phyloP scores from a whole-genome alignment of 2,329 filamentous ascomycete species.

The Ophiostoma ulmi region DNA sequence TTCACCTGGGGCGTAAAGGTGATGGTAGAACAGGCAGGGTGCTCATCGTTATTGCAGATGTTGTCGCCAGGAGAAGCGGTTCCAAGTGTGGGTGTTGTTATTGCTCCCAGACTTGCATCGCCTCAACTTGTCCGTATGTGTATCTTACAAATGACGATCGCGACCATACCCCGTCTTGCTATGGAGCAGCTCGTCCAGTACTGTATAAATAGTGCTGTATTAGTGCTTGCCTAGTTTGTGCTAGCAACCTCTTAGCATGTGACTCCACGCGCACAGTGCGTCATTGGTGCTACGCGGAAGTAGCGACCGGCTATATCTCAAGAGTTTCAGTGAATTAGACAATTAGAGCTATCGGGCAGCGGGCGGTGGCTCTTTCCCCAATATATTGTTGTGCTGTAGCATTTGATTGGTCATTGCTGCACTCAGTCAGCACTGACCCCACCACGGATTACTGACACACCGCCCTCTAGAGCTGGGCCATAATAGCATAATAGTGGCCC shows the following conservation, averaged over 20 bases:
- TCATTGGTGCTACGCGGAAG: background rate
- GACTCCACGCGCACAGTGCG: conserved; percentile 9
- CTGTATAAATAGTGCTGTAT: background rate
- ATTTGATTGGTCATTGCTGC: background rate
- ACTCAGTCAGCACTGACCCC: background rate
- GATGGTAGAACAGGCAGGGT: background rate
- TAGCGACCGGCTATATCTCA: too few relatives aligned
- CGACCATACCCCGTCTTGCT: background rate
- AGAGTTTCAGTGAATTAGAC: background rate
- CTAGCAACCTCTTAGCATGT: conserved; percentile 7
- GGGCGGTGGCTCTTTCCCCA: conserved; percentile 2
- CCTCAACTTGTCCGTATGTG: background rate
- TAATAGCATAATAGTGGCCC: background rate
- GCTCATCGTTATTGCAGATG: background rate
- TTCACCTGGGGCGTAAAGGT: conserved; percentile 5
- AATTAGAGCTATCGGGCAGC: background rate
- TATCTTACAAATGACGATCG: background rate
- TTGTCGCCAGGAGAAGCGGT: background rate
- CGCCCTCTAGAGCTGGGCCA: background rate
- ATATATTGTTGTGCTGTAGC: background rate
- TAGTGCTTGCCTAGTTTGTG: background rate
- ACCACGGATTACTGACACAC: background rate
- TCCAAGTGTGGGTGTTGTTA: background rate
- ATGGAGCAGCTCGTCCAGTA: background rate
- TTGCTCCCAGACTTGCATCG: background rate